Base-by-base conservation (phyloP, 176 grass and related monocot species). In the Cenchrus purpureus region DNA sequence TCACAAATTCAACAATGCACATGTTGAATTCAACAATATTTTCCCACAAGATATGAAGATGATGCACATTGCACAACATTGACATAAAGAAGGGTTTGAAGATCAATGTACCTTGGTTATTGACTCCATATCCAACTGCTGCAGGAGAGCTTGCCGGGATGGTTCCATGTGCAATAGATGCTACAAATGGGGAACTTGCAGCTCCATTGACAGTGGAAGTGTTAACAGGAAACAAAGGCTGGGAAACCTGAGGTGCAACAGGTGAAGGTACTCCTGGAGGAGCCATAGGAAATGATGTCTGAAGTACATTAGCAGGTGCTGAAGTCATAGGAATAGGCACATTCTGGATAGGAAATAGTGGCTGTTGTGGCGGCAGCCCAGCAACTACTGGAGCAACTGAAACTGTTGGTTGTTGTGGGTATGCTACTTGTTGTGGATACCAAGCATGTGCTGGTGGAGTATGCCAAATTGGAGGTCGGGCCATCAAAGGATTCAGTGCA, bases 311-410 rank as follows among this genome's bases (percentile, higher is more conserved):
- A 79, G 77, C 64, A 84, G 93, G 65, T 72, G 84, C 77, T 73
- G 91, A 86, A 53, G 89, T 79, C 78, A 92, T 87, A 86, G 86
- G 84, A 92, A 85, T 83, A 71, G 73, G 73, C 75, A 94, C 87
- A 85, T 91, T 98, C 68, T 99, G 97, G 86, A 99, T 92, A 13
- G 97, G 97, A 69, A 99, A 99, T 40, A 99, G 81, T 63, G 92
- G 94, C 20, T 95, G 96, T 32, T 90, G 93, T 51, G 87, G 89
- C 45, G 78, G 85, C 71, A 82, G 69, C 2, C 82, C 86, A 85
- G 86, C 11, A 44, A 74, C 48, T 73, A 82, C 82, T 79, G 34
- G 83, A 86, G 88, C 71, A 74, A 94, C 45, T 78, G 91, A 86
- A 84, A 89, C 83, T 64, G 61, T 61, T 71, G 65, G 72, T 61